phyloP scores from a whole-genome alignment of 495 filamentous ascomycete genomes.

The Friedmanniomyces endolithicus region DNA sequence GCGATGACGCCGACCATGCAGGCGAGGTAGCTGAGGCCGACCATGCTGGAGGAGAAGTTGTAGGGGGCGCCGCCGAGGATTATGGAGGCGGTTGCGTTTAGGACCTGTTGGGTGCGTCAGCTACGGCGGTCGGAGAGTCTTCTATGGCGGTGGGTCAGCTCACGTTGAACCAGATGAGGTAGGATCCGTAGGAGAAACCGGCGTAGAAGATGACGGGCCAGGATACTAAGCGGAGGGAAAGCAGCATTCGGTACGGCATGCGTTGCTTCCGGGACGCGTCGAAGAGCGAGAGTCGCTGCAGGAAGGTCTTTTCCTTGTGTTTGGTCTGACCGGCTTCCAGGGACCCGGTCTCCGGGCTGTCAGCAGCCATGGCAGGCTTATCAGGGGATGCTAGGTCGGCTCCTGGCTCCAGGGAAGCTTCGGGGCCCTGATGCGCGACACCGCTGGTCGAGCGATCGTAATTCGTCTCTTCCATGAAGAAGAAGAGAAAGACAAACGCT shows the following conservation, averaged over 20 bases:
- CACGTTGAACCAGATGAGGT: constrained; percentile 43
- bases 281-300: constrained; percentile 5
- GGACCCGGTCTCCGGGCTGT: constrained; percentile 1
- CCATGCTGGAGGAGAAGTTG: constrained; percentile 44
- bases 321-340: not conserved
- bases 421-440: not conserved
- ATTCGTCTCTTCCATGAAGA: constrained; percentile 15
- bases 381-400: not conserved
- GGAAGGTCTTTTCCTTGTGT: constrained; percentile 1
- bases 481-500: constrained; percentile 2
- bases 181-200: constrained; percentile 6
- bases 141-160: not conserved
- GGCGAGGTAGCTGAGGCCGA: constrained; percentile 49
- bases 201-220: constrained; percentile 11
- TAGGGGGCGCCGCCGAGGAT: constrained; percentile 47
- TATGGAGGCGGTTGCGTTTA: constrained; percentile 52
- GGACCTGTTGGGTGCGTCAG: constrained; percentile 20
- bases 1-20: constrained; percentile 43
- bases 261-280: constrained; percentile 5
- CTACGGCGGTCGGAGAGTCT: not conserved
- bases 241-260: constrained; percentile 5
- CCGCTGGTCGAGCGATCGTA: constrained; percentile 9
- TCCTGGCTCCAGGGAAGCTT: not conserved
- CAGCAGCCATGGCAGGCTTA: not conserved
- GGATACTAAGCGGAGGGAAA: constrained; percentile 3